phyloP scores from a whole-genome alignment of 192 early-diverging fungal species.

The Linnemannia zychae region DNA sequence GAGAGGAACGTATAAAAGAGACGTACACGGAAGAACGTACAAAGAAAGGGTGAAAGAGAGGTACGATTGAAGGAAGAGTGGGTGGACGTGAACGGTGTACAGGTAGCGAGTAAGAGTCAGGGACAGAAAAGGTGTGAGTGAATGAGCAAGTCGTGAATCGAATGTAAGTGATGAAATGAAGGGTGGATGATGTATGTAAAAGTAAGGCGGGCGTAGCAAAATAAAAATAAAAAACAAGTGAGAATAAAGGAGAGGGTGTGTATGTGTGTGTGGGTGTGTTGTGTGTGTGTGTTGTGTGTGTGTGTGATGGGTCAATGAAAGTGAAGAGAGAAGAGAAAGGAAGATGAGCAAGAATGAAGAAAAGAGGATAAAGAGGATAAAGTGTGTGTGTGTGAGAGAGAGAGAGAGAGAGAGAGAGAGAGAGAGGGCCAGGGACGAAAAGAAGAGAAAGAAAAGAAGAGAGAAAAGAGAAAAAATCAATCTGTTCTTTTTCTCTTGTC shows the following conservation, averaged over 20 bases:
- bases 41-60: not conserved
- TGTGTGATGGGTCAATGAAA: not conserved
- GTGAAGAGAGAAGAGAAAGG: not conserved
- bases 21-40: conserved; percentile 12
- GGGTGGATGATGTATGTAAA: not conserved
- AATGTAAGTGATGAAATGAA: not conserved
- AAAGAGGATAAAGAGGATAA: not conserved
- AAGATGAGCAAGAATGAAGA: not conserved
- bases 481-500: not conserved
- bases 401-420: not conserved
- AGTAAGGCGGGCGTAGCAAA: not conserved
- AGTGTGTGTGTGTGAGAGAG: no score
- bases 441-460: not conserved
- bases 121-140: not conserved
- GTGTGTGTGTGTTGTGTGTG: not conserved
- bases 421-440: not conserved
- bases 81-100: no score
- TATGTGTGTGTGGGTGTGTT: no score
- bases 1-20: not conserved
- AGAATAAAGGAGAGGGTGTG: not conserved
- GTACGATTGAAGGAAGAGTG: not conserved
- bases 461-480: not conserved
- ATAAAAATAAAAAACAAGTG: not conserved
- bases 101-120: not conserved
- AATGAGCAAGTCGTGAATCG: not conserved